Percentiles rank a stretch among this genome's conserved stretches.
phyloP scores from a whole-genome alignment of 2,329 filamentous ascomycete species.

The Cordyceps tenuipes region DNA sequence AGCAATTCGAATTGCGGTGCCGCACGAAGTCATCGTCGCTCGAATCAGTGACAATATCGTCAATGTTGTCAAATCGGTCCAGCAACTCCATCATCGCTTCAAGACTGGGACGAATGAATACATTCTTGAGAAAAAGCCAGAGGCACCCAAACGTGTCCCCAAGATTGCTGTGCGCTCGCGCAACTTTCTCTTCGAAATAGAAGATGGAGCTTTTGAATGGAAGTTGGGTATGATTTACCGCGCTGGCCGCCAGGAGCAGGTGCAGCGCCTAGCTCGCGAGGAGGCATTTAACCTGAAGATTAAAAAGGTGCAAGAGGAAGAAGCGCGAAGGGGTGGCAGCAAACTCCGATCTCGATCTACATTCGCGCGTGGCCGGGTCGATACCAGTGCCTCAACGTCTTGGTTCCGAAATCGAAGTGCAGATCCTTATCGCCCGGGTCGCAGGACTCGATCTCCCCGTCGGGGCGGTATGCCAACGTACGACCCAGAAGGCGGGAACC shows the following conservation, averaged over 20 bases:
- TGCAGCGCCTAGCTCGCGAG: slow-evolving; percentile 79
- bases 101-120: slow-evolving; percentile 82
- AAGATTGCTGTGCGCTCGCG: slow-evolving; percentile 76
- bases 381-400: slow-evolving; percentile 19
- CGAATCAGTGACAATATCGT: slow-evolving; percentile 89
- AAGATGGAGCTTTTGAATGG: slow-evolving; percentile 96
- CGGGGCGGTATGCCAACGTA: slow-evolving; percentile 53
- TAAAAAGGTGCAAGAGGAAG: slow-evolving; percentile 72
- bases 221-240: slow-evolving; percentile 93
- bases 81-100: slow-evolving; percentile 92
- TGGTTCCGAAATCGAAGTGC: slow-evolving; percentile 48
- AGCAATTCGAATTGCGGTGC: slow-evolving; percentile 78
- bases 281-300: slow-evolving; percentile 84
- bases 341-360: slow-evolving; percentile 49
- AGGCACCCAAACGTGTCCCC: slow-evolving; percentile 78
- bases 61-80: slow-evolving; percentile 76
- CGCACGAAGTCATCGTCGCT: slow-evolving; percentile 84
- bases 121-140: slow-evolving; percentile 74
- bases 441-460: slow-evolving; percentile 21
- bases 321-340: slow-evolving; percentile 44
- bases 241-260: slow-evolving; percentile 78
- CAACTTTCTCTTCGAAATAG: slow-evolving; percentile 80
- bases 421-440: slow-evolving; percentile 32
- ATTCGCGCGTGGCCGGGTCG: slow-evolving; percentile 29
- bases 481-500: slow-evolving; percentile 62